Base-by-base conservation (phyloP, 1,139 yeast species). In the Kodamaea ohmeri region DNA sequence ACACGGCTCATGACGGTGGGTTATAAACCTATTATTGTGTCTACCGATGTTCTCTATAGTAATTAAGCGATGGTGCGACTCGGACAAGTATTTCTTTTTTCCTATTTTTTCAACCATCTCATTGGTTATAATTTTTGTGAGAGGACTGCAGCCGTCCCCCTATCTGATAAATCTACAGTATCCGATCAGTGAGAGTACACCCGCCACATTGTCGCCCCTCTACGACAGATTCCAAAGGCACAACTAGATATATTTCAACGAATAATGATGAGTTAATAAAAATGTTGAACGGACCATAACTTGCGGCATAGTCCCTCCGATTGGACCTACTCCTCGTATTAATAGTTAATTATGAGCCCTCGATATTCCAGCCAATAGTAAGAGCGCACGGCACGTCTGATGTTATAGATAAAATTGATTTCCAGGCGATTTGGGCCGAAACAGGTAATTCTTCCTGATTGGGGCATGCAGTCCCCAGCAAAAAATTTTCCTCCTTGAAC, bases 371-470 rank as follows among this genome's bases (percentile, higher is more conserved):
- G 32, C 38, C 38, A 36, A 36, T 36, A 20, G 25, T 6, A 14
- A 22, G n/a, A 17, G 9, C 4, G 32, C 32, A 31, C 26, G 35
- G 25, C 34, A 19, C 19, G 18, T 25, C 29, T 32, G 40, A 37
- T 37, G 34, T 25, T 33, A 25, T 32, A 33, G 40, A 37, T 37
- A 28, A 37, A 33, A 20, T 19, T 14, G 28, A 17, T 12, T 27
- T 27, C 20, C 11, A 17, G 26, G 26, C 25, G 8, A 7, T 4
- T 3, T 13, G 9, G 12, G 5, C 31, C 37, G 13, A 17, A 33
- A 21, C 5, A 15, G 24, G 39, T 12, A 25, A 32, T 21, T 15
- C 15, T 32, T 4, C 39, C 17, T 4, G 4, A 16, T 27, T 27
- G 19, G 6, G 30, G 4, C 20, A 13, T 13, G 20, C 21, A n/a